Percentiles rank a stretch among this genome's conserved stretches.
phyloP scores from a whole-genome alignment of 352 stramenopile species.

The Phytophthora foliorum region DNA sequence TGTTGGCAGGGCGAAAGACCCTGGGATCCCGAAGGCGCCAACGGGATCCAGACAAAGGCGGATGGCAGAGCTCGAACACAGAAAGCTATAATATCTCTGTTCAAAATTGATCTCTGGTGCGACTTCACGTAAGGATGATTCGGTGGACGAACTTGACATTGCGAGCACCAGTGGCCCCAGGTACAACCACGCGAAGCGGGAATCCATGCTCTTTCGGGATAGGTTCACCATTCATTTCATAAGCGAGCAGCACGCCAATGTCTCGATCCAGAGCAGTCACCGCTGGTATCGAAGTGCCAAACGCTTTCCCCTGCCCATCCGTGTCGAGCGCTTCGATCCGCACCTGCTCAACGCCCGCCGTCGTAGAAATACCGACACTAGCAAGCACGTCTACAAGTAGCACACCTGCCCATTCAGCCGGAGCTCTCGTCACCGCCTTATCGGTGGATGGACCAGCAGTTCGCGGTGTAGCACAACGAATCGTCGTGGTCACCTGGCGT shows the following conservation, averaged over 20 bases:
- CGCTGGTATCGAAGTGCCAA: conserved; percentile 84
- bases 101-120: too few relatives aligned
- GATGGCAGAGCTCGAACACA: too few relatives aligned
- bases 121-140: conserved; percentile 65
- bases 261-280: conserved; percentile 89
- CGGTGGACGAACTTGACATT: conserved; percentile 96
- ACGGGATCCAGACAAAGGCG: too few relatives aligned
- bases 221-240: conserved; percentile 94
- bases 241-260: conserved; percentile 94
- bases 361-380: conserved; percentile 57
- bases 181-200: conserved; percentile 93
- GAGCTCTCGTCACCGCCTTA: conserved; percentile 65
- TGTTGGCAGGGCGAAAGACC: too few relatives aligned
- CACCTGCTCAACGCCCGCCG: conserved; percentile 41
- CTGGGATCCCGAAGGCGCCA: too few relatives aligned
- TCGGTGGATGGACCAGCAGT: conserved; percentile 41
- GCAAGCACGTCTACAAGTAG: conserved; percentile 89
- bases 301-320: conserved; percentile 53
- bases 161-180: conserved; percentile 87
- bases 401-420: conserved; percentile 92
- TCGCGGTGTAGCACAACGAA: conserved; percentile 85
- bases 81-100: too few relatives aligned
- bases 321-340: conserved; percentile 65
- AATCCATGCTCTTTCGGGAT: conserved; percentile 95
- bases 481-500: conserved; percentile 81